phyloP scores from a whole-genome alignment of 2,329 filamentous ascomycete species.

The Fusarium agapanthi region DNA sequence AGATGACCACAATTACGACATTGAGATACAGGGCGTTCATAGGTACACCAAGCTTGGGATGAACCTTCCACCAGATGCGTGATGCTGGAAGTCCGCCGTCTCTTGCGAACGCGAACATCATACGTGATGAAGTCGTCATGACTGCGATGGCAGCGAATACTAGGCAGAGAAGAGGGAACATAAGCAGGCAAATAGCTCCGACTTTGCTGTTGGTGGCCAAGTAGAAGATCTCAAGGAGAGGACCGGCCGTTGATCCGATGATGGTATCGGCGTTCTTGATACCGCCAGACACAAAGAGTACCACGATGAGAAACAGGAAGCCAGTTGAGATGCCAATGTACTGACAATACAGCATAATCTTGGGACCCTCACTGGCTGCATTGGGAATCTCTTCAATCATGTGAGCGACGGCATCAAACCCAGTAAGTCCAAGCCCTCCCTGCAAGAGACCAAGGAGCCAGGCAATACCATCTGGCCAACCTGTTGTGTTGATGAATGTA shows the following conservation, averaged over 20 bases:
- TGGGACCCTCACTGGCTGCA: constrained; percentile 43
- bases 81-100: constrained; percentile 74
- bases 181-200: constrained; percentile 70
- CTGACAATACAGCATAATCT: constrained; percentile 63
- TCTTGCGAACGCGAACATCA: constrained; percentile 71
- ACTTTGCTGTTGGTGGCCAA: constrained; percentile 69
- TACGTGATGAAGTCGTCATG: constrained; percentile 72
- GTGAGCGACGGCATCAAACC: constrained; percentile 48
- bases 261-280: constrained; percentile 55
- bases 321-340: constrained; percentile 70
- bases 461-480: constrained; percentile 47
- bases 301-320: constrained; percentile 67
- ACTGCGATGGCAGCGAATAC: constrained; percentile 70
- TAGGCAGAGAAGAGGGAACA: constrained; percentile 72
- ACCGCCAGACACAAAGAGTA: constrained; percentile 71
- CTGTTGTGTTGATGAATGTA: constrained; percentile 45
- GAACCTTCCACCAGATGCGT: constrained; percentile 67
- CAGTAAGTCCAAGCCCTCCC: constrained; percentile 46
- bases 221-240: constrained; percentile 69
- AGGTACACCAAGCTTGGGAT: constrained; percentile 68
- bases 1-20: constrained; percentile 68
- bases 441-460: constrained; percentile 48
- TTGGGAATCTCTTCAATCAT: constrained; percentile 50
- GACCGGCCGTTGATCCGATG: constrained; percentile 64
- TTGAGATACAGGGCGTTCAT: constrained; percentile 72